Conservation (phyloP, 2,329 filamentous ascomycete genomes). For the Fusarium keratoplasticum region DNA sequence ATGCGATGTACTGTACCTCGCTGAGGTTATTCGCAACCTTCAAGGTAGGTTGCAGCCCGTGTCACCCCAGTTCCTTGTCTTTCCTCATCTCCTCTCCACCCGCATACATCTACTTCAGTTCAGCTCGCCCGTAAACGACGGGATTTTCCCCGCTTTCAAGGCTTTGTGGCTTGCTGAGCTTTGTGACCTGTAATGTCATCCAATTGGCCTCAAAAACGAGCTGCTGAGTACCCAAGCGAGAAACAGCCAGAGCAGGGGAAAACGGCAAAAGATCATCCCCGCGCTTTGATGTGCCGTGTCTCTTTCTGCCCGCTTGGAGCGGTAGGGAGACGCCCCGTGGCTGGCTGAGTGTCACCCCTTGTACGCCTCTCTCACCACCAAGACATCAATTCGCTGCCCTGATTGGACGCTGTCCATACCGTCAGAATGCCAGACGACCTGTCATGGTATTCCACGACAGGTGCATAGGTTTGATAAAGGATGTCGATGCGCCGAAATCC, state of each 20-base stretch:
- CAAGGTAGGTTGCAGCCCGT: background rate
- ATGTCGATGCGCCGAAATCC: background rate
- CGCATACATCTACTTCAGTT: background rate
- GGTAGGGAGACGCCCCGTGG: background rate
- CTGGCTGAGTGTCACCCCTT: background rate
- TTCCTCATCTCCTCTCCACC: background rate
- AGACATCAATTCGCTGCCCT: background rate
- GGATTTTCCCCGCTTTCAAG: background rate
- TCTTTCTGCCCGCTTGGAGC: background rate
- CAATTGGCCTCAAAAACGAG: conserved; percentile 1
- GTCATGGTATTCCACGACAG: background rate
- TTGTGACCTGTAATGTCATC: background rate
- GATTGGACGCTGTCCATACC: background rate
- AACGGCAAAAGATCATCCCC: background rate
- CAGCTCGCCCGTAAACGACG: background rate
- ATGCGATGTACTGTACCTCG: background rate
- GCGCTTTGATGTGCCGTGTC: background rate
- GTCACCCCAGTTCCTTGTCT: background rate
- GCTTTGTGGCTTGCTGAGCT: conserved; percentile 31
- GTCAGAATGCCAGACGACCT: background rate
- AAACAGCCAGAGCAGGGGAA: background rate
- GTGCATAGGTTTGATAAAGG: conserved; percentile 1
- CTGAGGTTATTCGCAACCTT: background rate
- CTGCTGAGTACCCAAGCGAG: background rate
- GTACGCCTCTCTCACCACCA: background rate